phyloP scores from a whole-genome alignment of 495 filamentous ascomycete species.

The Viridothelium virens region DNA sequence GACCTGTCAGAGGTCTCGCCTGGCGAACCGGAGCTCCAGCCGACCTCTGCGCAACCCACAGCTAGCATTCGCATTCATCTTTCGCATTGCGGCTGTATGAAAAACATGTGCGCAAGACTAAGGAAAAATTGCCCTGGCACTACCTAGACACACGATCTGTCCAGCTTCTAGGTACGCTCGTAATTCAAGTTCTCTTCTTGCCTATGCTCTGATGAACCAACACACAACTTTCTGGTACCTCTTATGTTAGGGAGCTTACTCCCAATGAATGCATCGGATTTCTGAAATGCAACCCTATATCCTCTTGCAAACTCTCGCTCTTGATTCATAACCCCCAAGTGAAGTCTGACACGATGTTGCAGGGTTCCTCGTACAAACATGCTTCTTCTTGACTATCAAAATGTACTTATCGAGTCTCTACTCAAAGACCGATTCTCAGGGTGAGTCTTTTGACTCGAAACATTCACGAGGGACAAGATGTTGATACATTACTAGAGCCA shows the following conservation, averaged over 20 bases:
- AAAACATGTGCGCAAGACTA: background rate
- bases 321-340: background rate
- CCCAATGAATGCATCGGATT: conserved; percentile 10
- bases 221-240: conserved; percentile 39
- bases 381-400: conserved; percentile 98
- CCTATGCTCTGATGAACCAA: conserved; percentile 29
- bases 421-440: conserved; percentile 83
- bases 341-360: background rate
- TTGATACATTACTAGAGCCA: conserved; percentile 49
- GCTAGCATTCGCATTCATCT: background rate
- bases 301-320: background rate
- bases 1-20: background rate
- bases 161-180: background rate
- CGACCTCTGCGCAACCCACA: background rate
- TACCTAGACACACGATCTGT: background rate
- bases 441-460: background rate
- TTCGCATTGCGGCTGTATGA: background rate
- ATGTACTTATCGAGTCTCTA: conserved; percentile 91
- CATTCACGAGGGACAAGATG: background rate
- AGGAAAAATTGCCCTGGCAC: background rate
- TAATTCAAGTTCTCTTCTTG: background rate
- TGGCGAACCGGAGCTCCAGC: background rate
- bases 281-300: conserved; percentile 2
- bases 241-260: conserved; percentile 31
- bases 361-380: conserved; percentile 43